phyloP scores from a whole-genome alignment of 331 rosid species.

The Erythrophleum ivorense region DNA sequence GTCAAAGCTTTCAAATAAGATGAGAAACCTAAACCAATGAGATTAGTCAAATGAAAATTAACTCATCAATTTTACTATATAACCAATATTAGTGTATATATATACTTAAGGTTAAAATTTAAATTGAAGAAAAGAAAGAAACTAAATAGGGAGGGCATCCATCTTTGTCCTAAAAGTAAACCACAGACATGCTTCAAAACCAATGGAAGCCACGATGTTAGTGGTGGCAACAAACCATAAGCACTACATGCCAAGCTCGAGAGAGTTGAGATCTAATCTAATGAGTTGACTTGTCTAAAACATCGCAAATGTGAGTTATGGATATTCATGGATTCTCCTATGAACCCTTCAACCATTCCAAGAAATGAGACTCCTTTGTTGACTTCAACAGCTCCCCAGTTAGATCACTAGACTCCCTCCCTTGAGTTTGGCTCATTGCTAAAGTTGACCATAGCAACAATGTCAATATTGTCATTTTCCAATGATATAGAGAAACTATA shows the following conservation, averaged over 20 bases:
- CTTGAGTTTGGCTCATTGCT: not conserved
- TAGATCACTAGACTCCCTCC: conserved; percentile 39
- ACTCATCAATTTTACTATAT: too few species aligned
- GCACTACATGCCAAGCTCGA: conserved; percentile 44
- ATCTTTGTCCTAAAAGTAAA: conserved; percentile 67
- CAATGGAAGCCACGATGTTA: conserved; percentile 57
- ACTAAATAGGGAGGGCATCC: conserved; percentile 71
- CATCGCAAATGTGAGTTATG: conserved; percentile 62
- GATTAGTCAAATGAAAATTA: too few species aligned
- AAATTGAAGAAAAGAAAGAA: not conserved
- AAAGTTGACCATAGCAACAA: too few species aligned
- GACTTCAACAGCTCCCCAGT: conserved; percentile 48
- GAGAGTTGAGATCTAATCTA: conserved; percentile 54
- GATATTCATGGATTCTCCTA: conserved; percentile 61
- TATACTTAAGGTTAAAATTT: not conserved
- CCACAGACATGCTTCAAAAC: conserved; percentile 53
- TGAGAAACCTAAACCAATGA: too few species aligned
- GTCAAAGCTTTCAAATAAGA: too few species aligned
- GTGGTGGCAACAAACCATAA: conserved; percentile 62
- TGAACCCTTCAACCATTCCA: conserved; percentile 49
- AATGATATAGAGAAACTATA: too few species aligned
- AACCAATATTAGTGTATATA: too few species aligned
- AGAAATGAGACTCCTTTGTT: conserved; percentile 50
- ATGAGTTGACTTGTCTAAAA: conserved; percentile 53
- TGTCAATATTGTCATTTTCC: too few species aligned